These are phyloP conservation scores for Osmanthus fragrans DNA, from an alignment of 257 asterid genomes.

Conservation along the genomic window DNA sequence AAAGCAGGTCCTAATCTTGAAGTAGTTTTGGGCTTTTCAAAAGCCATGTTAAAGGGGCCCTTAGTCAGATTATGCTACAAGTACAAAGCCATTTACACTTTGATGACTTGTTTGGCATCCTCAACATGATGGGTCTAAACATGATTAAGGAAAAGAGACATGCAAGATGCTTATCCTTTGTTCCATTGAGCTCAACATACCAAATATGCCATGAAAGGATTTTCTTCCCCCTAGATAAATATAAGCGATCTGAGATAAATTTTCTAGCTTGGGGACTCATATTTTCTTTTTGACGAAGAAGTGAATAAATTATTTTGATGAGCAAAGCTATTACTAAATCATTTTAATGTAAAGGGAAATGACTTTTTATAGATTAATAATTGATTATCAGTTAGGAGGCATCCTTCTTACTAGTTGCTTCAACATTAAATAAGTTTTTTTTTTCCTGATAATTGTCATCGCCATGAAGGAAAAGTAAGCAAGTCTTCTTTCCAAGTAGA, in stretches of 20 bases:
- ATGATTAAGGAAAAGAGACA: neutral
- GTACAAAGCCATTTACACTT: neutral
- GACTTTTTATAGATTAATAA: too few relatives aligned
- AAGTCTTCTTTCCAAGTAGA: too few relatives aligned
- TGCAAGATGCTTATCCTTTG: neutral
- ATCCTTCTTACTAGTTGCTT: too few relatives aligned
- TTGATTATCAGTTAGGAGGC: too few relatives aligned
- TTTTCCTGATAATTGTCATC: too few relatives aligned
- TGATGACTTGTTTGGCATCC: neutral
- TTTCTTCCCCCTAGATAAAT: neutral
- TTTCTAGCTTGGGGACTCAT: neutral
- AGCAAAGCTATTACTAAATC: neutral
- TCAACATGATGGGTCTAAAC: neutral
- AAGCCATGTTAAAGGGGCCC: too few relatives aligned
- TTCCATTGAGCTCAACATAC: neutral
- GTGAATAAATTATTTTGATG: neutral
- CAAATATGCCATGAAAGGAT: neutral
- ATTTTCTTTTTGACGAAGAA: neutral
- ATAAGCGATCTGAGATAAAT: neutral
- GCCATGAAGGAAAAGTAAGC: too few relatives aligned
- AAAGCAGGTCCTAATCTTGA: too few relatives aligned
- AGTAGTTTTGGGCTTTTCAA: too few relatives aligned
- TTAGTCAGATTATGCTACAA: too few relatives aligned
- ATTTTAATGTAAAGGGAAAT: too few relatives aligned
- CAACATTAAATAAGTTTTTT: too few relatives aligned